These are phyloP conservation scores for Ophiostoma australiae DNA, from an alignment of 2,329 filamentous ascomycete species.

Conservation along the genomic window DNA sequence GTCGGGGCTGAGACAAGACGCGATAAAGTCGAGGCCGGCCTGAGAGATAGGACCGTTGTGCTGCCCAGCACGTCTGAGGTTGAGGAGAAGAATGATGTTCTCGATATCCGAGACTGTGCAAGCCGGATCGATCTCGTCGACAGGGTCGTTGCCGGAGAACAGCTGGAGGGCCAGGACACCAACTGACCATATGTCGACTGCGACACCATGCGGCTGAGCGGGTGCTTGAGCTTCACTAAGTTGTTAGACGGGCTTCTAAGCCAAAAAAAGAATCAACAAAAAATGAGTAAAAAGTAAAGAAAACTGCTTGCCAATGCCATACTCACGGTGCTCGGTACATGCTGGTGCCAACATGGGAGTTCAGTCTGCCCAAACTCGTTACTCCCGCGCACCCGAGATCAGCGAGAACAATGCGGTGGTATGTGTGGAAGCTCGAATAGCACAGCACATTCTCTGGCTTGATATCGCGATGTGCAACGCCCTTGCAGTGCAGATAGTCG, in stretches of 20 bases:
- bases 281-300: constrained; percentile 28
- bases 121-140: constrained; percentile 27
- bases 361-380: constrained; percentile 40
- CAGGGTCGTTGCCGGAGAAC: constrained; percentile 28
- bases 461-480: constrained; percentile 49
- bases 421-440: constrained; percentile 41
- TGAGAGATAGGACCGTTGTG: constrained; percentile 21
- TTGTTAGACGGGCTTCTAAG: not conserved
- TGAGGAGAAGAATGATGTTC: constrained; percentile 23
- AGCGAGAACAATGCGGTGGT: constrained; percentile 46
- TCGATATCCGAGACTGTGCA: constrained; percentile 22
- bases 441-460: constrained; percentile 53
- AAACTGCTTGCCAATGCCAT: not conserved
- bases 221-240: constrained; percentile 39
- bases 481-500: constrained; percentile 45
- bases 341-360: constrained; percentile 43
- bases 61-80: constrained; percentile 5
- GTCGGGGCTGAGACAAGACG: constrained; percentile 22
- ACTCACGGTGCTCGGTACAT: constrained; percentile 48
- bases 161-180: constrained; percentile 43
- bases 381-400: constrained; percentile 50
- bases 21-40: constrained; percentile 23
- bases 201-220: constrained; percentile 33
- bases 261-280: not conserved
- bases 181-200: constrained; percentile 51